A percentile compares a stretch with the other conserved stretches of the same genome.
phyloP scores from a whole-genome alignment of 108 stramenopile genomes.

The Cylindrotheca fusiformis region DNA sequence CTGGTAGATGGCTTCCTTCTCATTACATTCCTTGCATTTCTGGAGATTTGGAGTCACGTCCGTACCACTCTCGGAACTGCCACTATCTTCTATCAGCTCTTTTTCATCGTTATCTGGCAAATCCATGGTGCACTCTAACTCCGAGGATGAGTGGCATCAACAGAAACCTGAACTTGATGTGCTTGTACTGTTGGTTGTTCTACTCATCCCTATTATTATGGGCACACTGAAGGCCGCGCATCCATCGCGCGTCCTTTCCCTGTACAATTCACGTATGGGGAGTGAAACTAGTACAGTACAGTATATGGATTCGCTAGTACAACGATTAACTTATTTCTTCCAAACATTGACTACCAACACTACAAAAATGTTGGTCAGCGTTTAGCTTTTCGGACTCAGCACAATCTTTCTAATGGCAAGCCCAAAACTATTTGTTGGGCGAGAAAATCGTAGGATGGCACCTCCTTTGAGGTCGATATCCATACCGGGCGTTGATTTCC shows the following conservation, averaged over 20 bases:
- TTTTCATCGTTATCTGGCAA: conserved; percentile 8
- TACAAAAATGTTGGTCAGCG: too few species aligned
- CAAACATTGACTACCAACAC: too few species aligned
- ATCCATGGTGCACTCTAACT: too few species aligned
- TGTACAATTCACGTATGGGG: too few species aligned
- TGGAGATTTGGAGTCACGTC: too few species aligned
- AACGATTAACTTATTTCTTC: too few species aligned
- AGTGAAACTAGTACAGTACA: too few species aligned
- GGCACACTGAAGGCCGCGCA: neutral
- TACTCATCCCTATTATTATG: neutral
- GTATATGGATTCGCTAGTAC: too few species aligned
- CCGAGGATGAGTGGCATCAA: neutral
- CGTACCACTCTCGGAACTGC: too few species aligned
- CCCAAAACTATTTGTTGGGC: neutral
- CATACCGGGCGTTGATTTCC: neutral
- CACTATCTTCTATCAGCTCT: too few species aligned
- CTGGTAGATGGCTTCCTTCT: conserved; percentile 42
- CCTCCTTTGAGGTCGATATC: neutral
- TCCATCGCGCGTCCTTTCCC: too few species aligned
- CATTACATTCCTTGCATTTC: conserved; percentile 50
- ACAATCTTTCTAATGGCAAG: neutral
- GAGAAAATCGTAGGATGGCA: neutral
- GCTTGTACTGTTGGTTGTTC: neutral
- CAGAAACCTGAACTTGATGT: neutral
- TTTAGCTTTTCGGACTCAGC: neutral